Conservation (phyloP, 1,284 basidiomycete genomes). For the Leccinum griseonigrum region DNA sequence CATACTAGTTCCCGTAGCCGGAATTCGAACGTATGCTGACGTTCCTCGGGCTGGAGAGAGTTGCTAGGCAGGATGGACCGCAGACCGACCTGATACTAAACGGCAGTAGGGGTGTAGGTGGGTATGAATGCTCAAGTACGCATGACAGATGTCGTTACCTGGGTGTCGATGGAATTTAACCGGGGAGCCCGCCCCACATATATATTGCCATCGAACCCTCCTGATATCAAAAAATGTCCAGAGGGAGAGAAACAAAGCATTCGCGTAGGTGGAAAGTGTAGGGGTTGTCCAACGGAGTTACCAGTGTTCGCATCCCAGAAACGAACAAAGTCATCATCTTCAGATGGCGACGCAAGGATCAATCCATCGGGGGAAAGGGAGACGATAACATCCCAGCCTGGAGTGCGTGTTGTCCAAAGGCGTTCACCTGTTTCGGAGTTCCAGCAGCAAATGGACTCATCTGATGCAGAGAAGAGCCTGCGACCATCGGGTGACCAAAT, state of each 20-base stretch:
- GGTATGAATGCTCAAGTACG: neutral
- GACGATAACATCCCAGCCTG: neutral
- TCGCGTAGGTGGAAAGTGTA: neutral
- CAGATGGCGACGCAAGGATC: neutral
- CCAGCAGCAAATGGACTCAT: neutral
- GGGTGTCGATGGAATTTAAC: neutral
- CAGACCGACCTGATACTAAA: neutral
- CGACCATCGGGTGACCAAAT: neutral
- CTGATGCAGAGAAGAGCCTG: neutral
- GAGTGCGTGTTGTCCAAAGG: neutral
- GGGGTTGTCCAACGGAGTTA: neutral
- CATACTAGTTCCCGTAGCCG: neutral
- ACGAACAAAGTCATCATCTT: neutral
- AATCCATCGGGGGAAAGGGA: neutral
- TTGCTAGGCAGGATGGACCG: neutral
- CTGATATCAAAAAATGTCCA: neutral
- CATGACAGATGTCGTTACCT: neutral
- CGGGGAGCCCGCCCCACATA: neutral
- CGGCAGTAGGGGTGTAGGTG: no score
- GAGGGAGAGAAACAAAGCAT: neutral
- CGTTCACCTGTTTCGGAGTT: neutral
- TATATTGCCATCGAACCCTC: neutral
- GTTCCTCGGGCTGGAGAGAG: neutral
- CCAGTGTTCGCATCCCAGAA: neutral
- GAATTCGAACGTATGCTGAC: constrained; percentile 5